These are phyloP conservation scores for Fusarium sp. DNA, from an alignment of 2,329 filamentous ascomycete genomes.

Conservation along the genomic window DNA sequence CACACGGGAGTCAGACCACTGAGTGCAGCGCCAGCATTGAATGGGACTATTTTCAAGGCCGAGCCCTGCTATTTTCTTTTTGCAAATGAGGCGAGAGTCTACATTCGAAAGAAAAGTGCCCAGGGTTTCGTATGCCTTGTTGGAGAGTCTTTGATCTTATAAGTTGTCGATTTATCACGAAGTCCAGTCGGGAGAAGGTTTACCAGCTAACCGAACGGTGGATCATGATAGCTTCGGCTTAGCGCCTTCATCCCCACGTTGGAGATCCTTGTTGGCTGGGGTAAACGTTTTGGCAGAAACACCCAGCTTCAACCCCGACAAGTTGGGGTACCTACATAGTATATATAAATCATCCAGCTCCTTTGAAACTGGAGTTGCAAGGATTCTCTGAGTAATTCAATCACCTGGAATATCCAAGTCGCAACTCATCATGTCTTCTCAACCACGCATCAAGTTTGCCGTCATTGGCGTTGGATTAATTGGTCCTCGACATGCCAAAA, in stretches of 20 bases:
- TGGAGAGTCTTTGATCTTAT: neutral
- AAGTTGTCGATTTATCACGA: neutral
- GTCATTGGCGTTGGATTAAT: conserved; percentile 47
- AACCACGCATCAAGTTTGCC: conserved; percentile 25
- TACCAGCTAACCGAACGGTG: neutral
- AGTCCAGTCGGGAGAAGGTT: conserved; percentile 2
- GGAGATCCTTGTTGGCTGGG: neutral
- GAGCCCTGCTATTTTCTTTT: neutral
- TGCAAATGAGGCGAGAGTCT: neutral
- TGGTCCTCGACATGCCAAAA: conserved; percentile 45
- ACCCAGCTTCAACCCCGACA: neutral
- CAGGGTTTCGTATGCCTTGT: neutral
- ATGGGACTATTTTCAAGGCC: neutral
- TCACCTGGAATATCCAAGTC: no score
- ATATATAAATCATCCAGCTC: conserved; percentile 8
- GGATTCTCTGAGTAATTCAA: neutral
- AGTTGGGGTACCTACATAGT: neutral
- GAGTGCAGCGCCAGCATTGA: neutral
- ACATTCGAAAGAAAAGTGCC: neutral
- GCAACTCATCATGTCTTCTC: conserved; percentile 23
- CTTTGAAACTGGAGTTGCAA: neutral
- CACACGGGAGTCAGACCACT: neutral
- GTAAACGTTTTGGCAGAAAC: conserved; percentile 27
- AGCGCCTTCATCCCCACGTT: neutral
- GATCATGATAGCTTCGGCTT: neutral